A percentile compares a stretch with the other conserved stretches of the same genome.
Conservation (phyloP, 2,329 filamentous ascomycete species). For the Xylaria sp. region DNA sequence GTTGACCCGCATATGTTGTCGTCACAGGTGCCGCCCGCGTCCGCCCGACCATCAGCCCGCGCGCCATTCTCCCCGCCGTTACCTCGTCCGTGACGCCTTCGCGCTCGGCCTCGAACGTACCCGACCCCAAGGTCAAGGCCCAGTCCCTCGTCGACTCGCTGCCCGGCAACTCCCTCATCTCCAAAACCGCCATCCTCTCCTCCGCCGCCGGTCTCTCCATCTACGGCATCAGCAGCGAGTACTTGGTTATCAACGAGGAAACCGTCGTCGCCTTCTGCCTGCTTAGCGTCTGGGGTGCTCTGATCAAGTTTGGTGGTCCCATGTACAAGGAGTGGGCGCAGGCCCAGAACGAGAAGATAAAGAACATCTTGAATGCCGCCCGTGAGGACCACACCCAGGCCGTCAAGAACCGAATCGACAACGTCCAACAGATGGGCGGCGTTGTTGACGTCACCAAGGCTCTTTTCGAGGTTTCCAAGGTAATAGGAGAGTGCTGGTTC, state of each 20-base stretch:
- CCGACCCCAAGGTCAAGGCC: constrained; percentile 96
- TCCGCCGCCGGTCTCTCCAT: constrained; percentile 89
- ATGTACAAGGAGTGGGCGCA: constrained; percentile 94
- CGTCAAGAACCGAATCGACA: constrained; percentile 93
- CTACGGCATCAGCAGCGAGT: constrained; percentile 98
- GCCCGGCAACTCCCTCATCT: constrained; percentile 89
- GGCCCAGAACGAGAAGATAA: constrained; percentile 89
- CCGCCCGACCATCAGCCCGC: constrained; percentile 81
- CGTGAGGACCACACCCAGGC: constrained; percentile 94
- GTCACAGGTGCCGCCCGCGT: constrained; percentile 85
- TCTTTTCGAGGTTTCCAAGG: constrained; percentile 98
- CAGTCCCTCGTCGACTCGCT: constrained; percentile 94
- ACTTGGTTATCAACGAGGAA: constrained; percentile 99
- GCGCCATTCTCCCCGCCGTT: constrained; percentile 33
- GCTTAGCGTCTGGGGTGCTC: constrained; percentile 88
- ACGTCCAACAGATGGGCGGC: constrained; percentile 91
- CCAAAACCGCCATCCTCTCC: constrained; percentile 97
- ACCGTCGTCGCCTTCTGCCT: constrained; percentile 93
- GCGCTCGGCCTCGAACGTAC: constrained; percentile 80
- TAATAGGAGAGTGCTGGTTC: constrained; percentile 54
- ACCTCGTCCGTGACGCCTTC: constrained; percentile 70
- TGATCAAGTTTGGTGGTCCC: constrained; percentile 94
- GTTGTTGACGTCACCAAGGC: constrained; percentile 98
- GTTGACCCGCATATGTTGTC: constrained; percentile 45
- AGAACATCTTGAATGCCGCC: constrained; percentile 92